A percentile compares a stretch with the other conserved stretches of the same genome.
Conservation (phyloP, 2,329 filamentous ascomycete genomes). For the Claviceps pusilla region DNA sequence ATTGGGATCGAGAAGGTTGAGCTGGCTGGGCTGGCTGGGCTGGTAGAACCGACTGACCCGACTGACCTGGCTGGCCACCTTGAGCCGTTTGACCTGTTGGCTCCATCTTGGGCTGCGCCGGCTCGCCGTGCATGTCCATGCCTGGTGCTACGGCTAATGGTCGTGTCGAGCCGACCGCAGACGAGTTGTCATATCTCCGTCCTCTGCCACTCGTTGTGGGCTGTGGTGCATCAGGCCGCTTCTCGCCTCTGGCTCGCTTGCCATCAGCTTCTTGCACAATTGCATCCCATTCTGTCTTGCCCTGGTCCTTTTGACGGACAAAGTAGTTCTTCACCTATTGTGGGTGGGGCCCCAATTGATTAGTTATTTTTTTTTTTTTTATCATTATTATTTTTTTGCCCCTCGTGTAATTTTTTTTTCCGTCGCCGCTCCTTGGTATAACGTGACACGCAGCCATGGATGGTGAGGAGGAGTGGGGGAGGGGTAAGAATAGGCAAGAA, state of each 20-base stretch:
- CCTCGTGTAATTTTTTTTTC: neutral
- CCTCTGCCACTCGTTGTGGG: constrained; percentile 34
- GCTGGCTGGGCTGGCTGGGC: constrained; percentile 4
- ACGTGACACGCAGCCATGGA: neutral
- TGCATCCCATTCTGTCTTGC: constrained; percentile 42
- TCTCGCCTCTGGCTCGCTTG: constrained; percentile 40
- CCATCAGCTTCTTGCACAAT: constrained; percentile 46
- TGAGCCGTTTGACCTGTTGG: constrained; percentile 8
- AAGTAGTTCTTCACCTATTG: constrained; percentile 57
- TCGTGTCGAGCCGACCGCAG: constrained; percentile 16
- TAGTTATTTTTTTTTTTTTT: neutral
- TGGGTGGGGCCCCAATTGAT: neutral
- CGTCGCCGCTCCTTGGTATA: neutral
- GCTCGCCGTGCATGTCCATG: constrained; percentile 30
- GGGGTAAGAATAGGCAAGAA: neutral
- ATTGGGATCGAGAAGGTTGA: constrained; percentile 20
- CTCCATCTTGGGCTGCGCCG: constrained; percentile 31
- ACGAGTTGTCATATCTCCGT: constrained; percentile 33
- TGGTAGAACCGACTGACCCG: neutral
- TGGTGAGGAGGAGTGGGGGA: neutral
- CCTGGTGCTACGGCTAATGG: constrained; percentile 34
- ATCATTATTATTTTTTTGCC: neutral
- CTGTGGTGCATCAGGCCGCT: constrained; percentile 43
- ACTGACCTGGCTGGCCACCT: no score
- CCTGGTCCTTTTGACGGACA: constrained; percentile 44